Conservation (phyloP, 169 alveolate species). For the Theileria equi region DNA sequence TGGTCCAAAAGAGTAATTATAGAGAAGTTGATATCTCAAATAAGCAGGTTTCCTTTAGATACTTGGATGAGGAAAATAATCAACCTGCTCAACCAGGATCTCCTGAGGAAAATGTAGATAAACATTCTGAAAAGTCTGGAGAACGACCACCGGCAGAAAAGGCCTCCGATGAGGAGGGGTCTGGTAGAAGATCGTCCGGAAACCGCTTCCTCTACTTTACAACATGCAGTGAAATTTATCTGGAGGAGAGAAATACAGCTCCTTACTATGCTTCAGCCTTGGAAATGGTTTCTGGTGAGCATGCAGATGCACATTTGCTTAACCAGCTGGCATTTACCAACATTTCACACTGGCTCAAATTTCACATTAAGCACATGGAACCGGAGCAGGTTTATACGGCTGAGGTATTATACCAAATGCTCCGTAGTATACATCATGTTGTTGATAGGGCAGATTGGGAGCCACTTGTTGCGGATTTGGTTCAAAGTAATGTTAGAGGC, state of each 20-base stretch:
- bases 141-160: neutral
- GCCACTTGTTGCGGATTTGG: constrained; percentile 82
- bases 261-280: constrained; percentile 59
- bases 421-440: constrained; percentile 81
- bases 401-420: constrained; percentile 83
- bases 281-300: constrained; percentile 77
- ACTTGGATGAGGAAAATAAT: constrained; percentile 27
- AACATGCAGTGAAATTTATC: constrained; percentile 61
- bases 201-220: constrained; percentile 57
- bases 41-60: constrained; percentile 62
- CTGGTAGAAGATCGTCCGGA: neutral
- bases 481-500: constrained; percentile 82
- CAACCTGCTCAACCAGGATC: neutral
- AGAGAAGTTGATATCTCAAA: constrained; percentile 63
- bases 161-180: neutral
- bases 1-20: constrained; percentile 58
- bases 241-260: constrained; percentile 53
- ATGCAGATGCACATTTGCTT: constrained; percentile 73
- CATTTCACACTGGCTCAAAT: constrained; percentile 81
- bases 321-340: constrained; percentile 81
- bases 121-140: neutral
- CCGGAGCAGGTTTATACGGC: constrained; percentile 76
- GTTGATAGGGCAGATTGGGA: constrained; percentile 86
- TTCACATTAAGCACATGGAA: constrained; percentile 78
- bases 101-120: neutral